phyloP scores from a whole-genome alignment of 2,329 filamentous ascomycete species.

The Phoma sp. region DNA sequence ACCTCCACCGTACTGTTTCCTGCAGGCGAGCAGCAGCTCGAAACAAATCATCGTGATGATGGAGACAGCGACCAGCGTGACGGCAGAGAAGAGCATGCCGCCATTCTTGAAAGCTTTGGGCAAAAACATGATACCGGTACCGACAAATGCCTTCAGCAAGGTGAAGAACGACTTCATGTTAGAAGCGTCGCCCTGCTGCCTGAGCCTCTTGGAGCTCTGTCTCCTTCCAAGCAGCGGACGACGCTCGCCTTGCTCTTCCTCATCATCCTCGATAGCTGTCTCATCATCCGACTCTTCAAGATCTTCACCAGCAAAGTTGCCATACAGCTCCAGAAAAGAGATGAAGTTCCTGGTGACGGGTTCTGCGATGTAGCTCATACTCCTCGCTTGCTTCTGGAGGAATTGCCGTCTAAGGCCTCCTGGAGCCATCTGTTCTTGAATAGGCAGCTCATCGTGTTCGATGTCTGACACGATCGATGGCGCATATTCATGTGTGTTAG shows the following conservation, averaged over 20 bases:
- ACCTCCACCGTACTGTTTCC: conserved; percentile 67
- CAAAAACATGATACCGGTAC: conserved; percentile 81
- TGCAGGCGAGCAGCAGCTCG: conserved; percentile 72
- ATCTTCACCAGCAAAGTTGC: conserved; percentile 78
- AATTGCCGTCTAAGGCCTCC: conserved; percentile 63
- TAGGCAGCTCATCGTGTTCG: conserved; percentile 47
- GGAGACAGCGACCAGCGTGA: conserved; percentile 70
- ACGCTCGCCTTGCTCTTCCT: conserved; percentile 61
- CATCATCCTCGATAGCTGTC: conserved; percentile 58
- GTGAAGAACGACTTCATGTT: conserved; percentile 80
- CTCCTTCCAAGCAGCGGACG: conserved; percentile 66
- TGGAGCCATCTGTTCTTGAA: conserved; percentile 55
- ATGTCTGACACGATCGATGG: conserved; percentile 30
- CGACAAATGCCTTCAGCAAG: conserved; percentile 77
- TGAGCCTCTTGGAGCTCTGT: conserved; percentile 57
- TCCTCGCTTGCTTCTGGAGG: conserved; percentile 50
- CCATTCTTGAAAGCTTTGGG: conserved; percentile 81
- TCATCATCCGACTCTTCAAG: conserved; percentile 64
- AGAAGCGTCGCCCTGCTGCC: conserved; percentile 65
- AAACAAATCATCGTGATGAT: conserved; percentile 73
- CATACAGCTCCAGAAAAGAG: conserved; percentile 77
- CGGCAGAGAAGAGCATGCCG: conserved; percentile 74
- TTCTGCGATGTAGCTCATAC: conserved; percentile 52
- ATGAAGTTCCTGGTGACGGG: conserved; percentile 73
- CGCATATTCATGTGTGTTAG: conserved; percentile 53